Evolutionary conservation across 1,284 basidiomycete genomes (phyloP), one percentile per base, ranked within the genome.

Genomic region (Ceratobasidium sp.): DNA sequence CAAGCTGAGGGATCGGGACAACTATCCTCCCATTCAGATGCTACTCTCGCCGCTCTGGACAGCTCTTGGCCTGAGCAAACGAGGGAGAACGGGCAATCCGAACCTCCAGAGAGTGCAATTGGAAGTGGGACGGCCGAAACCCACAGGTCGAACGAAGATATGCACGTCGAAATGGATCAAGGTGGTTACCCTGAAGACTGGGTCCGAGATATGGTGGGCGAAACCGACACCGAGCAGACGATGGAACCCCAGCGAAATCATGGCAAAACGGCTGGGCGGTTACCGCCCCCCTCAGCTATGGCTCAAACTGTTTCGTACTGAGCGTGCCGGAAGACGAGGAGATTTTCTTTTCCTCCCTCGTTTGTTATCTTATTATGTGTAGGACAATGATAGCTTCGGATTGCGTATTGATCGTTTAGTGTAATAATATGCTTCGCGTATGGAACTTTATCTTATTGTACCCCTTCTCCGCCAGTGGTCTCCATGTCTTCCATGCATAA

Each of bases 121-220:
- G 7, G 15, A 11, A 48, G 22, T 24, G 8, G 17, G 24, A 19
- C 33, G 17, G 33, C 66, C n/a, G 31, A 27, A 17, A 45, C 17
- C n/a, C 47, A 51, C 29, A 24, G 29, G 27, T 15, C 59, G 44
- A 56, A 57, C 15, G 53, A 51, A n/a, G 29, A 41, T 41, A 41
- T 41, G 36, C 36, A 41, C 11, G 36, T 11, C 11, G 36, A 41
- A 41, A 41, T 41, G 36, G 54, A 17, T 29, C 51, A 44, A 41
- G 65, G 44, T 24, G 66, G 27, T 19, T 69, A 57, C 31, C 66
- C 66, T 22, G 66, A 71, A 15, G 67, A 71, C 22, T 71, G 67
- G 67, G 67, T 71, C 11, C 67, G 54, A 8, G 56, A 71, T n/a
- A 71, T 71, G 53, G 54, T 29, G 8, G 67, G 67, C 14, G 67